phyloP scores from a whole-genome alignment of 805 yeast genomes.

The Zygoascus tannicola region DNA sequence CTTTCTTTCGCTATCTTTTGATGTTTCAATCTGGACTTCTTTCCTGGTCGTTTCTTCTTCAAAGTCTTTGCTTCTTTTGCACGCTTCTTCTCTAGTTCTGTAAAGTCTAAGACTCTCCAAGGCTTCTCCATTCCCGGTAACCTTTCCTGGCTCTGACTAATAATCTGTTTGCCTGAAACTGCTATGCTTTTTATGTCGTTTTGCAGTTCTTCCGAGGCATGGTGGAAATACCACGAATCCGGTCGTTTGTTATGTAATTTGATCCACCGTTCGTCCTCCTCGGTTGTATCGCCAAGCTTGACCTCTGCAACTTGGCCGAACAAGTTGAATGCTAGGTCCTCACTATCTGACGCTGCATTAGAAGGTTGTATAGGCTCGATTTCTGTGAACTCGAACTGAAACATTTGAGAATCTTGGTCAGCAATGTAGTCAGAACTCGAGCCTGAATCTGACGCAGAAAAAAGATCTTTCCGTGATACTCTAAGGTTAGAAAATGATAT shows the following conservation, averaged over 20 bases:
- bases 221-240: constrained; percentile 15
- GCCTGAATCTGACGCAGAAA: constrained; percentile 1
- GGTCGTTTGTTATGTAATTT: constrained; percentile 13
- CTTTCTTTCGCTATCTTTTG: constrained; percentile 6
- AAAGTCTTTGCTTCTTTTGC: constrained; percentile 9
- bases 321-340: constrained; percentile 1
- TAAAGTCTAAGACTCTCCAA: constrained; percentile 17
- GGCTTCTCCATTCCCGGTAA: constrained; percentile 18
- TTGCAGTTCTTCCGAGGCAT: constrained; percentile 5
- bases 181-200: constrained; percentile 10
- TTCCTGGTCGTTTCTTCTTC: constrained; percentile 17
- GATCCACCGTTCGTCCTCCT: constrained; percentile 5
- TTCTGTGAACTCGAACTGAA: constrained; percentile 12
- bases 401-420: not conserved
- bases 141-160: constrained; percentile 5
- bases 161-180: constrained; percentile 13
- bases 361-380: constrained; percentile 5
- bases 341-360: constrained; percentile 7
- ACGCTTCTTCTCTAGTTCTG: constrained; percentile 9
- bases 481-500: too few species aligned
- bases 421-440: not conserved
- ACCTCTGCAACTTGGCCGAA: constrained; percentile 3
- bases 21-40: constrained; percentile 12
- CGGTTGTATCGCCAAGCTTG: constrained; percentile 3
- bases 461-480: constrained; percentile 12